Evolutionary conservation across 768 basidiomycete genomes (phyloP).

Genomic region (Myochromella boudieri): DNA sequence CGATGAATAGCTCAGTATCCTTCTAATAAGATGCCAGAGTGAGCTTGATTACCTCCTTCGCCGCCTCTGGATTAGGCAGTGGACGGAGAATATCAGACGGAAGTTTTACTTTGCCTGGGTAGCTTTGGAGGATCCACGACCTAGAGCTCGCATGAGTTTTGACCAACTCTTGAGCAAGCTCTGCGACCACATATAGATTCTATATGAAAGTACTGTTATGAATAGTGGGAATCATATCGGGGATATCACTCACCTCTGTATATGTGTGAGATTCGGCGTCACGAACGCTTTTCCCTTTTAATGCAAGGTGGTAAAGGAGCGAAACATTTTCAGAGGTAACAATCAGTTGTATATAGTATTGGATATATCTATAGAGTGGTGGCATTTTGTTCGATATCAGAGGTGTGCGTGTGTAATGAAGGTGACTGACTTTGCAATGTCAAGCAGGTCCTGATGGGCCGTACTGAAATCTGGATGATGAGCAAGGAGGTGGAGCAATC

Average conservation of each 20-base stretch:
- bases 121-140: constrained; percentile 75
- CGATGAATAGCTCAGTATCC: not conserved
- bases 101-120: constrained; percentile 77
- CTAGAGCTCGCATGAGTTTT: constrained; percentile 62
- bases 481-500: constrained; percentile 83
- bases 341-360: constrained; percentile 82
- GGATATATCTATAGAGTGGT: constrained; percentile 65
- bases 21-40: not conserved
- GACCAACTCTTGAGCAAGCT: constrained; percentile 88
- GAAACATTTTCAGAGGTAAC: constrained; percentile 80
- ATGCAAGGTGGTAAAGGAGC: constrained; percentile 78
- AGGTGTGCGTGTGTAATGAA: too few species aligned
- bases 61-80: constrained; percentile 63
- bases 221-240: not conserved
- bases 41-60: constrained; percentile 49
- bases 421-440: constrained; percentile 73
- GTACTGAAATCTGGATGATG: constrained; percentile 92
- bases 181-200: constrained; percentile 87
- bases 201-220: constrained; percentile 28
- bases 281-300: constrained; percentile 83
- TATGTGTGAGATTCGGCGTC: constrained; percentile 68
- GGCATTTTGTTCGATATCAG: constrained; percentile 7
- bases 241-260: constrained; percentile 58
- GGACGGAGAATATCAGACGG: constrained; percentile 81
- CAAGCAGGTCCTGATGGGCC: constrained; percentile 65